Evolutionary conservation across 2,329 filamentous ascomycete genomes (phyloP).

Genomic region (Beauveria caledonica): DNA sequence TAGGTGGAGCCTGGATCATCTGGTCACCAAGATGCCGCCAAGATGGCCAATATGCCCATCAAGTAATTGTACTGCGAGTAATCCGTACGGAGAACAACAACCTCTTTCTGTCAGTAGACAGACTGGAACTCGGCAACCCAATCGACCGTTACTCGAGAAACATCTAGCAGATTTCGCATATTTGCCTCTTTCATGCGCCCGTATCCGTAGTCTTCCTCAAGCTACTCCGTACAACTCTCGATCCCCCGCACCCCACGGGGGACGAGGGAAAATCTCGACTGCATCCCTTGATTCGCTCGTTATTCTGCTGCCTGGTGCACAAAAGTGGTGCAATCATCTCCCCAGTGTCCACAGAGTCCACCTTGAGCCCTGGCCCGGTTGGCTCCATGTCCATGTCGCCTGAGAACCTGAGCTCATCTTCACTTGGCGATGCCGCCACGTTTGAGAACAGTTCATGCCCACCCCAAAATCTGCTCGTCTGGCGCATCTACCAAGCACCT

Average conservation of each 20-base stretch:
- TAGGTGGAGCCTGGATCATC: neutral
- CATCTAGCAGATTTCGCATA: neutral
- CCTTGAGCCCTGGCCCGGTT: neutral
- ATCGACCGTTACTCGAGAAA: neutral
- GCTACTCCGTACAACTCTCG: neutral
- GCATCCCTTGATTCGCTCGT: neutral
- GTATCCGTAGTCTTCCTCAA: too few species aligned
- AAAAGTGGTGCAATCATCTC: neutral
- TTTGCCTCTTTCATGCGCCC: neutral
- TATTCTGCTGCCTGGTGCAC: neutral
- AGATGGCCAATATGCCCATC: too few species aligned
- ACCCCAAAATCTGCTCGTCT: too few species aligned
- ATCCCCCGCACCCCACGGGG: neutral
- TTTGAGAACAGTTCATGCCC: too few species aligned
- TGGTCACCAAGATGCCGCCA: neutral
- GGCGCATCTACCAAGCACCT: too few species aligned
- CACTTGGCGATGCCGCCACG: too few species aligned
- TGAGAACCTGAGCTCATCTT: too few species aligned
- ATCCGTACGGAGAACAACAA: too few species aligned
- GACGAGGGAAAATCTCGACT: neutral
- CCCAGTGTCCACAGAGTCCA: neutral
- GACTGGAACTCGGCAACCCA: neutral
- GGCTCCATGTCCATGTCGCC: too few species aligned
- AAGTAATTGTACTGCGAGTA: too few species aligned
- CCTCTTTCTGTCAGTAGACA: neutral